Base-by-base conservation (phyloP, 73 alveolate species). In the Paramecium octaurelia region DNA sequence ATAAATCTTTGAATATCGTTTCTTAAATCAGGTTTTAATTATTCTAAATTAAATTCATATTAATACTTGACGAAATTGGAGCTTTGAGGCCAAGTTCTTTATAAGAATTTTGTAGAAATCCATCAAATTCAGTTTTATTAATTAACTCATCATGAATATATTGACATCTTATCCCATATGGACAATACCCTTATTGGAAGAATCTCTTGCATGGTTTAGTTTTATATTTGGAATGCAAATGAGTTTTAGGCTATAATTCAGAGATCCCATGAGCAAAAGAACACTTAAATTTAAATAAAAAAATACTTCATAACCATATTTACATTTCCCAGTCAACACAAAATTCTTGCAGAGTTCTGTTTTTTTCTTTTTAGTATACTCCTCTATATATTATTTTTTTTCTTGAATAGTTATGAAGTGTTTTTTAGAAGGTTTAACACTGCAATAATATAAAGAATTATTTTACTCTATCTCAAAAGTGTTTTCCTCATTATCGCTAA, bases 131-230 rank as follows among this genome's bases (percentile, higher is more conserved):
- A 24, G 70, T 40, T 8, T 48, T 80, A 44, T 46, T 14, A 2
- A 80, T 90, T 59, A 75, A 92, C 84, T 93, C 90, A 86, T 85
- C 94, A 76, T 97, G 99, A 35, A 96, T 92, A 95, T 96, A 97
- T 89, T 97, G 96, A 88, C 99, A 98, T 86, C 99, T 92, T 50
- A 85, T 75, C 10, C 99, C 99, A 95, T 98, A 98, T 11, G 99
- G 95, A 69, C 99, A 98, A 92, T 94, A 97, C 9, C 97, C 96
- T 48, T 94, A 75, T 59, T 96, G 96, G 88, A 95, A 96, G 92
- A 93, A 97, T 92, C 97, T 93, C 64, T 95, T 96, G 94, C 99
- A 97, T 27, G 97, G 95, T 88, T 96, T 97, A 23, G 99, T 97
- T 94, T 97, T 97, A 85, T 95, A 97, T 80, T 97, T 96, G 36